Evolutionary conservation across 805 yeast genomes (phyloP).

Genomic region (Kodamaea fukazawae): DNA sequence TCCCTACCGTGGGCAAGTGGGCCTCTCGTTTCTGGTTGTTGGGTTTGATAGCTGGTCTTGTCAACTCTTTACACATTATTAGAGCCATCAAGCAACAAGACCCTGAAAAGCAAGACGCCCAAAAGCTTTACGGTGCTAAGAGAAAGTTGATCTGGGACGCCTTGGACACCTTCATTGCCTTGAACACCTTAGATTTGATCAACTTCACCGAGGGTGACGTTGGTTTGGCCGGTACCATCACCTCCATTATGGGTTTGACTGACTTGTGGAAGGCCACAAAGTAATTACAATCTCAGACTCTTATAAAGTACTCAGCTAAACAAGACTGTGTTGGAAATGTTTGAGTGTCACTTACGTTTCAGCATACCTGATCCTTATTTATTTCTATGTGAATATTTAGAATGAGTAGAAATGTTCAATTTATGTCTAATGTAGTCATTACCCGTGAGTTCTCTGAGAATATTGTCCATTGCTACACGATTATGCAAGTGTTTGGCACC

Average conservation of each 20-base stretch:
- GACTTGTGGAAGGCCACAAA: slow-evolving; percentile 61
- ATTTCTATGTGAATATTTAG: background rate
- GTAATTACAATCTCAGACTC: background rate
- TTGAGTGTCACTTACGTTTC: too few relatives aligned
- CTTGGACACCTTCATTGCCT: slow-evolving; percentile 72
- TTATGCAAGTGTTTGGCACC: too few relatives aligned
- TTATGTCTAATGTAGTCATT: too few relatives aligned
- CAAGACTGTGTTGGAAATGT: too few relatives aligned
- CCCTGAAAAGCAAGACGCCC: slow-evolving; percentile 24
- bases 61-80: slow-evolving; percentile 55
- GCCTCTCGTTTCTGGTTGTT: slow-evolving; percentile 76
- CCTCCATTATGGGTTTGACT: slow-evolving; percentile 74
- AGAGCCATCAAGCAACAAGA: slow-evolving; percentile 21
- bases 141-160: slow-evolving; percentile 74
- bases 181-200: slow-evolving; percentile 60
- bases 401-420: too few relatives aligned
- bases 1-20: slow-evolving; percentile 50
- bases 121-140: slow-evolving; percentile 48
- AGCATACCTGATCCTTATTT: background rate
- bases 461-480: too few relatives aligned
- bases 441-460: too few relatives aligned
- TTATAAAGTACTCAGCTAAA: too few relatives aligned
- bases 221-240: slow-evolving; percentile 80
- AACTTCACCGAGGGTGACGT: slow-evolving; percentile 72
- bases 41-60: slow-evolving; percentile 62